Conservation (phyloP, 495 filamentous ascomycete genomes). For the Penicillium crystallinum region DNA sequence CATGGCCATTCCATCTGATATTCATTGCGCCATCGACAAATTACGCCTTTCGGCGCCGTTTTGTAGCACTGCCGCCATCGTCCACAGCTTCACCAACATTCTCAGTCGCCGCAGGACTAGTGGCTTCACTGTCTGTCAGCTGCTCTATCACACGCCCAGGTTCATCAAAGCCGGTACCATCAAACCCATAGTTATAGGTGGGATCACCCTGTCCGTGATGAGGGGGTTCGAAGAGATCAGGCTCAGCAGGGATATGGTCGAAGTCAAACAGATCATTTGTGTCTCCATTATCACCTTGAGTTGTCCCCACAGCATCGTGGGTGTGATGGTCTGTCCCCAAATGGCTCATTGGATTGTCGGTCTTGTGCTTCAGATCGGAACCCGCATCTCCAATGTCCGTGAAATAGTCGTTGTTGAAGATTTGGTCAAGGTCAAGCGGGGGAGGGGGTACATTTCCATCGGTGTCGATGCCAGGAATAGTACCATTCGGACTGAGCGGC, state of each 20-base stretch:
- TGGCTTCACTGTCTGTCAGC: constrained; percentile 44
- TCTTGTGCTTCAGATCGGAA: constrained; percentile 25
- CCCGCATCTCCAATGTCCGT: constrained; percentile 36
- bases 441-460: constrained; percentile 37
- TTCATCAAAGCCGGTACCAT: constrained; percentile 26
- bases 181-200: constrained; percentile 29
- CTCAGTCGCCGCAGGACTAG: constrained; percentile 37
- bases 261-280: constrained; percentile 40
- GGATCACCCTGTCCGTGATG: constrained; percentile 22
- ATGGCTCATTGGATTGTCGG: constrained; percentile 14
- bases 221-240: constrained; percentile 33
- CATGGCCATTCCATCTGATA: neutral
- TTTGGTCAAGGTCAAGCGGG: constrained; percentile 62
- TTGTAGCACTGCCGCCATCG: constrained; percentile 27
- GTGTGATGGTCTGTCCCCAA: constrained; percentile 7
- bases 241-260: constrained; percentile 35
- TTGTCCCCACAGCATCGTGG: constrained; percentile 6
- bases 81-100: constrained; percentile 6
- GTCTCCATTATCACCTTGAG: constrained; percentile 22
- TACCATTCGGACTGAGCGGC: constrained; percentile 72
- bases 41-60: constrained; percentile 38
- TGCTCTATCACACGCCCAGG: constrained; percentile 39
- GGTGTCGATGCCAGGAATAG: constrained; percentile 65
- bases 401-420: constrained; percentile 62
- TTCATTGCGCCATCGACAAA: neutral